These are phyloP conservation scores for Lumnitzera racemosa DNA, from an alignment of 345 rosid species.

Conservation along the genomic window DNA sequence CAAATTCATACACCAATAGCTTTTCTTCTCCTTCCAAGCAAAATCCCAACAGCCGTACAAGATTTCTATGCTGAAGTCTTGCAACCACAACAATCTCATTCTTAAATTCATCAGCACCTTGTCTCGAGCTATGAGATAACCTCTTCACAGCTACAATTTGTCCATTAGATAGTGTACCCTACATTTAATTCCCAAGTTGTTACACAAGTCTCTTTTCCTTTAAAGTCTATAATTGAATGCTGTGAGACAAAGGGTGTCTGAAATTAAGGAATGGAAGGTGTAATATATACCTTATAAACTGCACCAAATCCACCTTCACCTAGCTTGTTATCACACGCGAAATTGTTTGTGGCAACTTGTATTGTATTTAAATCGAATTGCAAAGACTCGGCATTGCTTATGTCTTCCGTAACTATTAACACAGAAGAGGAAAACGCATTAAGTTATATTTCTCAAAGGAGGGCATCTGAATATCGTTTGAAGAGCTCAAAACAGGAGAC, in stretches of 20 bases:
- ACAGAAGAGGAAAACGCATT: constrained; percentile 38
- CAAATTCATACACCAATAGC: constrained; percentile 41
- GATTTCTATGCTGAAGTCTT: constrained; percentile 45
- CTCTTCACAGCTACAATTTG: constrained; percentile 32
- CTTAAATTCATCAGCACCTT: constrained; percentile 34
- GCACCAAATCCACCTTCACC: constrained; percentile 75
- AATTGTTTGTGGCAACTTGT: constrained; percentile 37
- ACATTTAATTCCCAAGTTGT: not conserved
- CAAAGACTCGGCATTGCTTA: constrained; percentile 30
- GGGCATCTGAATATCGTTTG: constrained; percentile 18
- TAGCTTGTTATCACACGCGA: constrained; percentile 44
- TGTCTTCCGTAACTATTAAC: constrained; percentile 26
- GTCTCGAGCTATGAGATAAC: constrained; percentile 25
- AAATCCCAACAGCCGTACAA: constrained; percentile 32
- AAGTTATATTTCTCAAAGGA: not conserved
- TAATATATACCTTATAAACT: constrained; percentile 52
- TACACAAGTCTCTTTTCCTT: too few species aligned
- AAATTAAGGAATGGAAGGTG: too few species aligned
- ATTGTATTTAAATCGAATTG: constrained; percentile 36
- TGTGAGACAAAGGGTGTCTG: too few species aligned
- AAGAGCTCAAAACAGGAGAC: constrained; percentile 7
- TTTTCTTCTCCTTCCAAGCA: constrained; percentile 40
- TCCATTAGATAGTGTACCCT: constrained; percentile 28
- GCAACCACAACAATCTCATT: constrained; percentile 36
- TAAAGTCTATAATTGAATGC: too few species aligned